These are phyloP conservation scores for Metschnikowia cubensis DNA, from an alignment of 805 yeast genomes.

Conservation along the genomic window DNA sequence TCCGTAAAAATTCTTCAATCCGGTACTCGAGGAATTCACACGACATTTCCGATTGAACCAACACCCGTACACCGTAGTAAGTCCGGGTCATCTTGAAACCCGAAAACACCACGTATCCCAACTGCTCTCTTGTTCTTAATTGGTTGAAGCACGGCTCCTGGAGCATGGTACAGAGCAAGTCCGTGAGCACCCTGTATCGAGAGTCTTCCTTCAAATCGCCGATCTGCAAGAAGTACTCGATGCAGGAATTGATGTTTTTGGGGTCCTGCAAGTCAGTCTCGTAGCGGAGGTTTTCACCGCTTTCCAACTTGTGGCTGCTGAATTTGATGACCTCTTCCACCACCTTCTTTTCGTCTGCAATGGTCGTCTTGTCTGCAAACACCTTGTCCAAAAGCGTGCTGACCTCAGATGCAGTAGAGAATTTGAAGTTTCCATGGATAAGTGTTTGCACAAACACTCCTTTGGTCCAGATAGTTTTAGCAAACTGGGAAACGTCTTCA, in stretches of 20 bases:
- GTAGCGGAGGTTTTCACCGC: conserved; percentile 39
- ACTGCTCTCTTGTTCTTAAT: conserved; percentile 88
- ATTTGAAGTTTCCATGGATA: conserved; percentile 65
- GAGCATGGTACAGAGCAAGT: conserved; percentile 65
- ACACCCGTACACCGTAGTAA: conserved; percentile 64
- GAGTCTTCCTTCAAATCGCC: conserved; percentile 32
- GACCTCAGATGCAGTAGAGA: conserved; percentile 51
- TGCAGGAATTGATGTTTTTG: conserved; percentile 76
- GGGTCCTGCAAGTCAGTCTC: conserved; percentile 55
- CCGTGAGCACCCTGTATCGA: conserved; percentile 47
- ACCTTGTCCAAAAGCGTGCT: conserved; percentile 39
- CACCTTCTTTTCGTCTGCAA: conserved; percentile 15
- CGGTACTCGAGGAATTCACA: conserved; percentile 72
- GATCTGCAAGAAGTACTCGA: conserved; percentile 72
- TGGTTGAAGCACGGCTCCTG: conserved; percentile 88
- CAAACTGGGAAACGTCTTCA: conserved; percentile 48
- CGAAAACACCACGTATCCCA: conserved; percentile 91
- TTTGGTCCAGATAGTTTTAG: conserved; percentile 45
- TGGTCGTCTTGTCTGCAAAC: conserved; percentile 22
- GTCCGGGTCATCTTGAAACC: conserved; percentile 68
- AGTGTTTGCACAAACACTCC: conserved; percentile 69
- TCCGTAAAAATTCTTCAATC: conserved; percentile 60
- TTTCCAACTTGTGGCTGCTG: conserved; percentile 41
- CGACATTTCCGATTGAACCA: conserved; percentile 81
- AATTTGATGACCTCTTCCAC: conserved; percentile 18